Percentiles rank a stretch among this genome's conserved stretches.
Evolutionary conservation across 768 basidiomycete genomes (phyloP).

Genomic region (Mycena vulgaris): DNA sequence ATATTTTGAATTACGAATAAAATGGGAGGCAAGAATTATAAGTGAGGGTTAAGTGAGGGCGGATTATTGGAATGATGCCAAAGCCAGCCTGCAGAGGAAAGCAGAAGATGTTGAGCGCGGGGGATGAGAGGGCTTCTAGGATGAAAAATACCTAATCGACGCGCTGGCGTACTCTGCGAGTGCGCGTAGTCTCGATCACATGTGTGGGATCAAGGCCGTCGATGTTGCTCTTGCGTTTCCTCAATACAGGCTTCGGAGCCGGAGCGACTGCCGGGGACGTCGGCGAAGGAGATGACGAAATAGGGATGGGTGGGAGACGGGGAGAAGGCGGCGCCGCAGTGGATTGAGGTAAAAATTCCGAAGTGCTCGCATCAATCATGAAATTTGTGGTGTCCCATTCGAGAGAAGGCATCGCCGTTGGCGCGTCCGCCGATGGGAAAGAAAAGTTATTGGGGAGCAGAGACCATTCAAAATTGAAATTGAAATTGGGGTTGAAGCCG

Average conservation of each 20-base stretch:
- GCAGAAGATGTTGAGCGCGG: not conserved
- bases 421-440: not conserved
- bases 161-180: not conserved
- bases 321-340: not conserved
- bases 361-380: not conserved
- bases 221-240: not conserved
- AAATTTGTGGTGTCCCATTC: not conserved
- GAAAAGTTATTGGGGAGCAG: too few species aligned
- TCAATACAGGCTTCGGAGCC: not conserved
- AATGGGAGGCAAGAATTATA: not conserved
- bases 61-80: constrained; percentile 1
- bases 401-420: not conserved
- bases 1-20: not conserved
- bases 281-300: not conserved
- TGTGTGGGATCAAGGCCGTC: not conserved
- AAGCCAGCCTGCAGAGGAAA: constrained; percentile 1
- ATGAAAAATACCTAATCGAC: not conserved
- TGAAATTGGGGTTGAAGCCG: not conserved
- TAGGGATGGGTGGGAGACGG: not conserved
- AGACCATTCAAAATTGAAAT: too few species aligned
- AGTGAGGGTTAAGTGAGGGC: constrained; percentile 6
- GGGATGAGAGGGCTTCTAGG: too few species aligned
- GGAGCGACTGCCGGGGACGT: not conserved
- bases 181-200: not conserved
- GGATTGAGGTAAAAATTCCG: not conserved